Base-by-base conservation (phyloP, 2,329 filamentous ascomycete species). In the Xylaria sp. region DNA sequence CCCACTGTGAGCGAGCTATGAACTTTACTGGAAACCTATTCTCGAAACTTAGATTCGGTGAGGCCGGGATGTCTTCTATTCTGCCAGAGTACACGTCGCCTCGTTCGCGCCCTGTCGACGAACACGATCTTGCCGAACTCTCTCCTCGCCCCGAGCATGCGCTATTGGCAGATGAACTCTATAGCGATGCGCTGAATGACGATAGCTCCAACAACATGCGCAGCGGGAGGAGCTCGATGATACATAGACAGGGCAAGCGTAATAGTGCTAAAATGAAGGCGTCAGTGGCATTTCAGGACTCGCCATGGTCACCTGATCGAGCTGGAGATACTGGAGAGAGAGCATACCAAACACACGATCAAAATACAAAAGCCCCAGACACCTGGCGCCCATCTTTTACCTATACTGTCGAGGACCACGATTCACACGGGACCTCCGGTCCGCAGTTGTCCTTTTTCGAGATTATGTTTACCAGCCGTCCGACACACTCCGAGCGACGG, bases 111-210 rank as follows among this genome's bases (percentile, higher is more conserved):
- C 62, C 61, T 23, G 68, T 71, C 18, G 71, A 76, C 57, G 75
- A 78, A 25, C 76, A 78, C 68, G 73, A 77, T 25, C 76, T 79
- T 33, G 69, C 71, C 57, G 76, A 78, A 41, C 71, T 79, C 20
- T 78, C 76, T 54, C 78, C 78, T 2, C 73, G 75, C 41, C 74
- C 77, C 3, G 77, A 77, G 31, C 71, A 76, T 57, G 72, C 76
- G 7, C 68, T 78, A 1, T 73, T 79, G 5, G 73, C 73, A 25
- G 36, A 46, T 49, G 51, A 58, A 7, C 18, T 2, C 20, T 52
- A 57, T 6, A 43, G 51, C 15, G 2, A 20, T 49, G 10, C 7
- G 6, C 48, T 36, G 9, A 41, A 28, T 33, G 28, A 39, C 41
- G 43, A 28, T 20, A 60, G 48, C 13, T 15, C 56, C 4, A 39